These are phyloP conservation scores for Larix kaempferi DNA, from an alignment of 75 land plant species.

Conservation along the genomic window DNA sequence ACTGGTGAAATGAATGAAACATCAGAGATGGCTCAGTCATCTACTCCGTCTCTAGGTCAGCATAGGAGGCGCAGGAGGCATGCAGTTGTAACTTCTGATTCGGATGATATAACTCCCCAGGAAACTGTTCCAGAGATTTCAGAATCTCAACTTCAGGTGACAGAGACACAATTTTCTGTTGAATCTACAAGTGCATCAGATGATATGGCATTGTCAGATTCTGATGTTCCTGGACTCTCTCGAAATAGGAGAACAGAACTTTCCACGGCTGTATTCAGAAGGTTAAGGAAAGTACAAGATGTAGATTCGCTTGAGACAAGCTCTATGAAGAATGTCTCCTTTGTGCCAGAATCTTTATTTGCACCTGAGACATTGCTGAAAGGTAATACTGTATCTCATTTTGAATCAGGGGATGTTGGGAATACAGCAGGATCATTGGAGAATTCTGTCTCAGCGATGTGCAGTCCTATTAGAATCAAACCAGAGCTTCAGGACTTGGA, in stretches of 20 bases:
- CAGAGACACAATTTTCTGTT: not conserved
- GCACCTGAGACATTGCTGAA: conserved; percentile 36
- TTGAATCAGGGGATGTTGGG: not conserved
- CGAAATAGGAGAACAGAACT: not conserved
- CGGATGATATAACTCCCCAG: conserved; percentile 35
- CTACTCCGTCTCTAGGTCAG: conserved; percentile 9
- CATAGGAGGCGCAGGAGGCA: conserved; percentile 12
- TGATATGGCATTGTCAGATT: not conserved
- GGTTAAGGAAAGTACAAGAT: conserved; percentile 7
- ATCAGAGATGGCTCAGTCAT: conserved; percentile 2
- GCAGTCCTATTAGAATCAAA: not conserved
- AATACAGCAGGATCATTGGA: not conserved
- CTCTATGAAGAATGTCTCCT: conserved; percentile 23
- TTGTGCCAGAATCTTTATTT: conserved; percentile 54
- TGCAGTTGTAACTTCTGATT: conserved; percentile 34
- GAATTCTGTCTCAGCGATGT: not conserved
- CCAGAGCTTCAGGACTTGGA: conserved; percentile 8
- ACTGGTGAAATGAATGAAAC: not conserved
- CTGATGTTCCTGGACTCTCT: not conserved
- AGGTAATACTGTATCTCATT: conserved; percentile 8
- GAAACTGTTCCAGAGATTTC: not conserved
- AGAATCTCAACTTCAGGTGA: not conserved
- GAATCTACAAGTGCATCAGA: not conserved
- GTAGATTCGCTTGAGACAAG: conserved; percentile 7
- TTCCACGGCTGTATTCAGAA: not conserved